Percentiles rank a stretch among this genome's conserved stretches.
Conservation (phyloP, 805 yeast species). For the Suhomyces xylopsoci region DNA sequence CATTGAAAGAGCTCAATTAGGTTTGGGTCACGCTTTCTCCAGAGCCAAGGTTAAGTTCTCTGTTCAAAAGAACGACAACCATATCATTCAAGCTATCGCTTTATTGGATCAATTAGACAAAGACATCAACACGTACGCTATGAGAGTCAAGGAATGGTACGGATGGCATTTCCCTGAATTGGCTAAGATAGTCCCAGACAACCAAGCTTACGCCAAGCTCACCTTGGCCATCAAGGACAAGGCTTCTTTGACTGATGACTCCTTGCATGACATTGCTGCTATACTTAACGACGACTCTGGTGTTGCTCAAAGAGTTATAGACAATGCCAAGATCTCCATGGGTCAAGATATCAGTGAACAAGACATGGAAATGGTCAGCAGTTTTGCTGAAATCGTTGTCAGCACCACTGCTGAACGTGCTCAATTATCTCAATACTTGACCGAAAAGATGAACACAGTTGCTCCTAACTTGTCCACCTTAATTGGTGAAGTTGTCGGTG, state of each 20-base stretch:
- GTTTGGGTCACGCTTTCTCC: conserved; percentile 98
- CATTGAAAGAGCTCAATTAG: conserved; percentile 95
- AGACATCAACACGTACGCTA: conserved; percentile 94
- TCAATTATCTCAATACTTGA: conserved; percentile 77
- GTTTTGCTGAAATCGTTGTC: conserved; percentile 92
- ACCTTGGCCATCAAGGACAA: conserved; percentile 84
- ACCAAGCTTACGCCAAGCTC: conserved; percentile 79
- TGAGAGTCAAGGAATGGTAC: conserved; percentile 98
- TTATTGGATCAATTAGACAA: conserved; percentile 95
- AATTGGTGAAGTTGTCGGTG: conserved; percentile 99
- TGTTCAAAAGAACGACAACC: conserved; percentile 98
- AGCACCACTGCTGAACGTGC: conserved; percentile 88
- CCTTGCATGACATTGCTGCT: conserved; percentile 89
- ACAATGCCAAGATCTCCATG: conserved; percentile 96
- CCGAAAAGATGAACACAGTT: conserved; percentile 95
- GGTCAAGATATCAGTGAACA: conserved; percentile 96
- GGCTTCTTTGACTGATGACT: conserved; percentile 84
- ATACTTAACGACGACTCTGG: conserved; percentile 89
- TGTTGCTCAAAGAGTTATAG: conserved; percentile 82
- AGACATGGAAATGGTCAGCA: conserved; percentile 87
- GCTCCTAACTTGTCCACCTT: conserved; percentile 96
- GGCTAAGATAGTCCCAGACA: conserved; percentile 87
- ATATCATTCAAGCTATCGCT: conserved; percentile 98
- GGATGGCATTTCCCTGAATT: conserved; percentile 99
- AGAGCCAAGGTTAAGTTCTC: conserved; percentile 98